Evolutionary conservation across 2,329 filamentous ascomycete species (phyloP), one percentile per base, ranked within the genome.

Genomic region (Endocalyx cinctus): DNA sequence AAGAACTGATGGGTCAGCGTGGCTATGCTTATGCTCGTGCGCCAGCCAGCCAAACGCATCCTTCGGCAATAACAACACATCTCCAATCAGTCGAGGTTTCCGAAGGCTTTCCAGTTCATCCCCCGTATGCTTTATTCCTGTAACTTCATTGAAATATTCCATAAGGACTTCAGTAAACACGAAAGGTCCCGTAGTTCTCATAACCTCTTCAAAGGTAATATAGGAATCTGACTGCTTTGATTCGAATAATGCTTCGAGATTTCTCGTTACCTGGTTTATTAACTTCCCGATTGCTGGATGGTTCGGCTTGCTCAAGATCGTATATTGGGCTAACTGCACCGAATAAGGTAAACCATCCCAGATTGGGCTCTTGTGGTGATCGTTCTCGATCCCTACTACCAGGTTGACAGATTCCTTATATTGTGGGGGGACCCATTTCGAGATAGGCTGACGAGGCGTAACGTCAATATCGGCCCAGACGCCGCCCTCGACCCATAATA

Each of bases 251-350:
- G 32, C 32, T 15, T 46, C 32, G 4, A 60, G 45, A 19, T 45
- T 48, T 2, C 33, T 67, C 0, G 77, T 79, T 42, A 85, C 79
- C 38, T 72, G 74, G 5, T 77, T 72, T 6, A 86, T 79, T 31
- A 85, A 68, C 29, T 80, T 77, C 32, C 75, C 67, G 10, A 86
- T 66, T 13, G 83, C 70, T 1, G 82, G 81, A 46, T 86, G 82
- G 2, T 79, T 79, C 0, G 81, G 79, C 52, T 86, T 86, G n/a
- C 77, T 62, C 46, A 84, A 77, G 27, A 86, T 82, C 1, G 80
- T 84, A 75, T 83, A 86, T 49, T 86, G 82, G 48, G 81, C 84
- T 52, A 86, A 81, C 50, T 85, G 82, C 33, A 86, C 77, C 10
- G 81, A 82, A 56, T 85, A 85, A 5, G 67, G 64, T 13, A 80